Evolutionary conservation across 2,329 filamentous ascomycete genomes (phyloP), one percentile per base, ranked within the genome.

Genomic region (Diaporthe sp.): DNA sequence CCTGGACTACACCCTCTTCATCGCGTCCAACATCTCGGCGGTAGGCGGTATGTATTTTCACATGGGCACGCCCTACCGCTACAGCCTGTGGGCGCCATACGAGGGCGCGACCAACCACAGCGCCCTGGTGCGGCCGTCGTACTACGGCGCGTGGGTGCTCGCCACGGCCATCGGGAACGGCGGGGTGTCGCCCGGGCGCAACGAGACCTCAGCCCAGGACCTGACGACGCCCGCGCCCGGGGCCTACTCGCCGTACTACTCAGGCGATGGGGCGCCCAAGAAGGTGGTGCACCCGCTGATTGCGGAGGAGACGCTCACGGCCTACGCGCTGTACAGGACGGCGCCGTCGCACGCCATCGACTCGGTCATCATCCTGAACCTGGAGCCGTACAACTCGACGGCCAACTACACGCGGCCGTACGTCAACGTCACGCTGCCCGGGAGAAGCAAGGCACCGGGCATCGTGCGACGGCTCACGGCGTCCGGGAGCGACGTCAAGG

Each of bases 71-170:
- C 76, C 62, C 39, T 81, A 78, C 58, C 76, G 77, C 19, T 81
- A 81, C 72, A 76, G 75, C 13, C 67, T 78, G 17, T 81, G 79
- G 80, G 78, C 79, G 46, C 80, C 80, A 2, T 73, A 79, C 42
- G 61, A 53, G 22, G 75, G 60, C 13, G 65, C 65, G 28, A 75
- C 74, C 17, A 67, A 73, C 46, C 76, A 76, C 12, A 72, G 65
- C 8, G 67, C 76, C 1, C 58, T 76, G 19, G 72, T 75, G 2
- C 76, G 77, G 53, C 72, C 78, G 15, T 65, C 78, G 17, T 81
- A 81, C 68, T 80, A 80, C 42, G 79, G 78, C 9, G 79, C 79
- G 57, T 65, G 79, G 39, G 68, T 77, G 12, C 77, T 62, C 0
- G 74, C 75, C 0, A 60, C 71, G 2, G 79, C 74, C 31, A 72